Base-by-base conservation (phyloP, 495 filamentous ascomycete species). In the Evernia prunastri region DNA sequence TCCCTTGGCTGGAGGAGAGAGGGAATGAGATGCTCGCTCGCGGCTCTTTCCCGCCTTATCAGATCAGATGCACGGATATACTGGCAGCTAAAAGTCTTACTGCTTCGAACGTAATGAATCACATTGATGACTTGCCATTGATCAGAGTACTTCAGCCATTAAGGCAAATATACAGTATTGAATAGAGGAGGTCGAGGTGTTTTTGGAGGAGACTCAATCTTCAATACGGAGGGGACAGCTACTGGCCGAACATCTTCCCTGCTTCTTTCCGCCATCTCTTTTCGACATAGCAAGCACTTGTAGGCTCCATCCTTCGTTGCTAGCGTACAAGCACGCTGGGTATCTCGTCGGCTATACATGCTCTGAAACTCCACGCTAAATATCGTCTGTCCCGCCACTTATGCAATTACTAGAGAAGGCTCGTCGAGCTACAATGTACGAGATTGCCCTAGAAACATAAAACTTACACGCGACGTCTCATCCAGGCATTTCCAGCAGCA, bases 401-500 rank as follows among this genome's bases (percentile, higher is more conserved):
- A 27, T 20, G 37, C 17, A 39, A 40, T 42, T 42, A 47, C n/a
- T 23, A 40, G 29, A 20, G 1, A 13, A 11, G 37, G 33, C 7
- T 29, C 43, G 33, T 51, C 29, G 12, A 25, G 25, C 25, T 8
- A 11, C 49, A 3, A 18, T 31, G 12, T 4, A 53, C 18, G 18
- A 53, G 4, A 53, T 5, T 29, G 13, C 18, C 49, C 40, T 17
- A 12, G 29, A 56, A 29, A 31, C 56, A 15, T 51, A n/a, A 58
- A 10, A 45, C 45, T 63, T 59, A 69, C 35, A 57, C 20, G 63
- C 75, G 67, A 59, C 71, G 71, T 66, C 58, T 69, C 33, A 69
- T 72, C 76, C 76, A 78, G 29, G 67, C 69, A 35, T 75, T 72
- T 59, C 72, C 71, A 15, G 60, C 75, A 18, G 76, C 69, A 65